phyloP scores from a whole-genome alignment of 2,329 filamentous ascomycete species.

The Claviceps maximensis region DNA sequence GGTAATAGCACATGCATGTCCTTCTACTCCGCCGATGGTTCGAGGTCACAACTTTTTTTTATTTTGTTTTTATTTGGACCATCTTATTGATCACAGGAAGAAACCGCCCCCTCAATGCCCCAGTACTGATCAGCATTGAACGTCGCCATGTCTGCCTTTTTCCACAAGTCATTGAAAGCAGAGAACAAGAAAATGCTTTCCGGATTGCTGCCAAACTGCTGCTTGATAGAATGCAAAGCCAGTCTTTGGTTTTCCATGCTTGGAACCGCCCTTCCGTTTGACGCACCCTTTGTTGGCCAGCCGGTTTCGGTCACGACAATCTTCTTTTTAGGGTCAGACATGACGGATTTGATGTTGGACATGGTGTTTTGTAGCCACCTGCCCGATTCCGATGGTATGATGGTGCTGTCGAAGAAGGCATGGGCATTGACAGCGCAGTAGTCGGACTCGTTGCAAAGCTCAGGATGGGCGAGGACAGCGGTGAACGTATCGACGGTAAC shows the following conservation, averaged over 20 bases:
- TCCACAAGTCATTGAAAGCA: slow-evolving; percentile 72
- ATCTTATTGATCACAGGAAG: slow-evolving; percentile 9
- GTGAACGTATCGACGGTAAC: slow-evolving; percentile 72
- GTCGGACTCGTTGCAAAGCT: slow-evolving; percentile 60
- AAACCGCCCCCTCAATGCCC: slow-evolving; percentile 41
- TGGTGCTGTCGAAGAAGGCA: slow-evolving; percentile 64
- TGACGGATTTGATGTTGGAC: slow-evolving; percentile 25
- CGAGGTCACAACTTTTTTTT: no score
- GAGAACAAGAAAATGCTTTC: slow-evolving; percentile 58
- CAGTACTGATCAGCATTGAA: slow-evolving; percentile 66
- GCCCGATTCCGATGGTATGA: slow-evolving; percentile 48
- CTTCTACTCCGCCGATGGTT: background rate
- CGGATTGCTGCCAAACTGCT: slow-evolving; percentile 37
- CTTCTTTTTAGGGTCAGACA: slow-evolving; percentile 48
- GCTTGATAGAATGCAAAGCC: slow-evolving; percentile 53
- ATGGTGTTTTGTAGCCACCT: slow-evolving; percentile 50
- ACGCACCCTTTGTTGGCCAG: slow-evolving; percentile 59
- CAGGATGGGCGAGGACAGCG: slow-evolving; percentile 50
- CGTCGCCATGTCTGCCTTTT: slow-evolving; percentile 45
- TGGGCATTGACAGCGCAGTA: slow-evolving; percentile 74
- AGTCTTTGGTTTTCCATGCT: slow-evolving; percentile 49
- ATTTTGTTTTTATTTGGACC: background rate
- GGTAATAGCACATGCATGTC: no score
- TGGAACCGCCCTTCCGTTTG: slow-evolving; percentile 58
- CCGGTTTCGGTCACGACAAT: slow-evolving; percentile 75